These are phyloP conservation scores for Rosa hybrid DNA, from an alignment of 331 rosid genomes.

Conservation along the genomic window DNA sequence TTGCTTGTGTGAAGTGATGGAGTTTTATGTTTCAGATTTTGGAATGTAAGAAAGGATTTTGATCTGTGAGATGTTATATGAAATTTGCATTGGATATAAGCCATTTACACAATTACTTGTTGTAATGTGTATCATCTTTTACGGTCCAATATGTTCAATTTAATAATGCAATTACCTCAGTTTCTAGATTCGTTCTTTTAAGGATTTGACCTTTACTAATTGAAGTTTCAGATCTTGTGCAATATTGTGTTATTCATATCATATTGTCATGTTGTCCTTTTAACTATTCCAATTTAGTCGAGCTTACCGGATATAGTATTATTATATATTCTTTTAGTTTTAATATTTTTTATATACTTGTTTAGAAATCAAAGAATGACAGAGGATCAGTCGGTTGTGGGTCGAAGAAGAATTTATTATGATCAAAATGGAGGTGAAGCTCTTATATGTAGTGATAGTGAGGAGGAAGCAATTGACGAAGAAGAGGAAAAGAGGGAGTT, in stretches of 20 bases:
- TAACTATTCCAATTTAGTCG: neutral
- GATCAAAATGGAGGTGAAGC: constrained; percentile 99
- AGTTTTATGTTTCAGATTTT: neutral
- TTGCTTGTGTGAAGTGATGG: neutral
- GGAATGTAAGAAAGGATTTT: neutral
- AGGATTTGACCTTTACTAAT: neutral
- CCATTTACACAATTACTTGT: neutral
- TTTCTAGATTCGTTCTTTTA: neutral
- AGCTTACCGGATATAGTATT: neutral
- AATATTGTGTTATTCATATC: neutral
- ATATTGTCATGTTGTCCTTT: neutral
- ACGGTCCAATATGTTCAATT: neutral
- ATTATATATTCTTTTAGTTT: neutral
- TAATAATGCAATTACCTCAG: neutral
- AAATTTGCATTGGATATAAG: neutral
- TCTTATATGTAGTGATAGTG: constrained; percentile 97
- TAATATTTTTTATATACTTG: constrained; percentile 13
- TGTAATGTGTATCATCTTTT: neutral
- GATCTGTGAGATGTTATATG: neutral
- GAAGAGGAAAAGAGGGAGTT: constrained; percentile 91
- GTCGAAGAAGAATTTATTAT: constrained; percentile 96
- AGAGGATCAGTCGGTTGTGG: constrained; percentile 96
- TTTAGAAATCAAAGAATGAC: constrained; percentile 99
- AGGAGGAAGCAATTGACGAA: constrained; percentile 86
- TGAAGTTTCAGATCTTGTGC: neutral